phyloP scores from a whole-genome alignment of 495 filamentous ascomycete species.

The Penicillium mononematosum region DNA sequence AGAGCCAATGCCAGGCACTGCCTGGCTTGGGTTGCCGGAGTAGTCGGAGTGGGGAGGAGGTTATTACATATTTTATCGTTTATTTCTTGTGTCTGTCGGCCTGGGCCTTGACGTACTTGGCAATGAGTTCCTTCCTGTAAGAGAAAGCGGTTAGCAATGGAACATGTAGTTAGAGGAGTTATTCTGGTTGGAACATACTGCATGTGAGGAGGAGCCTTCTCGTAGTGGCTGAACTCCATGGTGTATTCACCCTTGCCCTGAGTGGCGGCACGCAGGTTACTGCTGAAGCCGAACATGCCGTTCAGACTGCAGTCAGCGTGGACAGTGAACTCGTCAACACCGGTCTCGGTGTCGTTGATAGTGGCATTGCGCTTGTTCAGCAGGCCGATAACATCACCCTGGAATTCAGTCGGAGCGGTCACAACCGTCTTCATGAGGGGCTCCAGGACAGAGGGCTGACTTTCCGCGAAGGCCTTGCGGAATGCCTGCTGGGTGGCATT shows the following conservation, averaged over 20 bases:
- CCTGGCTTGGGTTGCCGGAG: constrained; percentile 5
- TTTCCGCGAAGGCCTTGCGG: constrained; percentile 85
- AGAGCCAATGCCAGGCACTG: constrained; percentile 15
- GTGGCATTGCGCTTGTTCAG: constrained; percentile 96
- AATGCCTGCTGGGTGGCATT: constrained; percentile 95
- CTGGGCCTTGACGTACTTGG: constrained; percentile 83
- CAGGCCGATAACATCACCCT: constrained; percentile 90
- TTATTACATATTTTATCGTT: constrained; percentile 29
- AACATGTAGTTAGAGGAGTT: not conserved
- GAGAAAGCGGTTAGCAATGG: constrained; percentile 16
- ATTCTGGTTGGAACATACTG: constrained; percentile 63
- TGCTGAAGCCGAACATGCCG: constrained; percentile 95
- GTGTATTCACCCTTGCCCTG: constrained; percentile 99
- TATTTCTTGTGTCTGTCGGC: constrained; percentile 71
- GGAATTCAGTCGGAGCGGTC: constrained; percentile 95
- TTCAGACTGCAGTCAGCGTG: constrained; percentile 90
- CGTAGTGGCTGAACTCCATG: constrained; percentile 99
- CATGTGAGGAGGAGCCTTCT: constrained; percentile 78
- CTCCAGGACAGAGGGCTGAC: constrained; percentile 79
- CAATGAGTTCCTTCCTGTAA: constrained; percentile 78
- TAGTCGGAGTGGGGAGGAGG: constrained; percentile 5
- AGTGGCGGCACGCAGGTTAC: constrained; percentile 84
- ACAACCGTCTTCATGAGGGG: constrained; percentile 98
- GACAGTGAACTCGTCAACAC: constrained; percentile 93
- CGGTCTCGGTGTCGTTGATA: constrained; percentile 94